Conservation (phyloP, 2,329 filamentous ascomycete genomes). For the Plectosphaerella cucumerina region DNA sequence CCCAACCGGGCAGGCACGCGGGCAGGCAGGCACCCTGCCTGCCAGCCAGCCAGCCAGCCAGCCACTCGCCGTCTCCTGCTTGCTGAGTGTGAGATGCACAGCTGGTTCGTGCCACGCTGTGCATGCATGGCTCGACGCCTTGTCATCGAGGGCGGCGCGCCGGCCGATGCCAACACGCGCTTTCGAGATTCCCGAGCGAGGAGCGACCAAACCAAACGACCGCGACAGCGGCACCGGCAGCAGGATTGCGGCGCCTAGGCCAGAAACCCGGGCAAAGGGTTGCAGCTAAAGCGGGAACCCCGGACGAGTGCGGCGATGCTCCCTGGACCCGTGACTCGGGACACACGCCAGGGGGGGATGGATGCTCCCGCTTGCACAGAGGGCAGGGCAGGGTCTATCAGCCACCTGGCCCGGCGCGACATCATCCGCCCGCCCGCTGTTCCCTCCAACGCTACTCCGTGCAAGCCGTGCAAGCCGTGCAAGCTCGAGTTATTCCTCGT, state of each 20-base stretch:
- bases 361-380: background rate
- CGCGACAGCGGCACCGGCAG: too few species aligned
- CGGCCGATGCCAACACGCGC: too few species aligned
- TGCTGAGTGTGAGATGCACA: too few species aligned
- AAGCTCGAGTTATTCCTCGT: background rate
- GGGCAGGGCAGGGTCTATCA: background rate
- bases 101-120: too few species aligned
- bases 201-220: too few species aligned
- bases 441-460: slow-evolving; percentile 6
- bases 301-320: background rate
- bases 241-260: too few species aligned
- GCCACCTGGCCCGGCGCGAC: slow-evolving; percentile 9
- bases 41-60: background rate
- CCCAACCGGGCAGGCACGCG: background rate
- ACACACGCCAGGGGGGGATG: background rate
- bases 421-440: slow-evolving; percentile 11
- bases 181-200: too few species aligned
- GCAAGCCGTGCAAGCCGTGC: too few species aligned
- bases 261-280: background rate
- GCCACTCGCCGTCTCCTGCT: background rate
- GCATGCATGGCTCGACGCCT: too few species aligned
- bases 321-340: background rate
- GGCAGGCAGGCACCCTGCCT: background rate
- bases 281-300: background rate
- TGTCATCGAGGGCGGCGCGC: too few species aligned